Base-by-base conservation (phyloP, 2,329 filamentous ascomycete genomes). In the Phoma sp. region DNA sequence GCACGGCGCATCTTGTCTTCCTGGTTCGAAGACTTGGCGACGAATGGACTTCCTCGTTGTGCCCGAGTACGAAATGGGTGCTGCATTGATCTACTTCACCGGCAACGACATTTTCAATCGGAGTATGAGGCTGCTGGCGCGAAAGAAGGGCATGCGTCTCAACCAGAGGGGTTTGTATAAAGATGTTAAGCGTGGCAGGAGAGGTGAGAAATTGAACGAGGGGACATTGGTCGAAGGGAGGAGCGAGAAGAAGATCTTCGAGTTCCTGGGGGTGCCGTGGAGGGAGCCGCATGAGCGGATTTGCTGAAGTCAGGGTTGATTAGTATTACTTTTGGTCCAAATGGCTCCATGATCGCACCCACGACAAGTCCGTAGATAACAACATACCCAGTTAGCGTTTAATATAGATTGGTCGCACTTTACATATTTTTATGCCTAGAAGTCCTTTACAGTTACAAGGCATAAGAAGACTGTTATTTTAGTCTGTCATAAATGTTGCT, bases 21-120 rank as follows among this genome's bases (percentile, higher is more conserved):
- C 90, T 0, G 65, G 42, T 30, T 78, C 68, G 57, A 73, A 38
- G 0, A 71, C 84, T 1, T 96, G 92, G 92, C 83, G 92, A 7
- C 84, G 92, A 2, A 88, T 97, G 56, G 93, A 97, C 69, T 83
- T 97, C 17, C 78, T 97, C 1, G 83, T 96, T 4, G 93, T 96
- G 1, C 92, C 93, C 0, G 87, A 87, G 62, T 80, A 84, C 2
- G 88, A 96, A 73, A 81, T 92, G 43, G 93, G 93, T 1, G 93
- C 91, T 0, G 92, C 93, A 0, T 72, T 97, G 57, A 83, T 97
- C n/a, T 97, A 97, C 70, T 98, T 97, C 68, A 97, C 93, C 0
- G 93, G 93, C 1, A 95, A 97, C 63, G 93, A 96, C 70, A 89
- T 96, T 28, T 97, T 97, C 78, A 97, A 97, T 73, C 82, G 93